phyloP scores from a whole-genome alignment of 768 basidiomycete genomes.

The Suillus plorans region DNA sequence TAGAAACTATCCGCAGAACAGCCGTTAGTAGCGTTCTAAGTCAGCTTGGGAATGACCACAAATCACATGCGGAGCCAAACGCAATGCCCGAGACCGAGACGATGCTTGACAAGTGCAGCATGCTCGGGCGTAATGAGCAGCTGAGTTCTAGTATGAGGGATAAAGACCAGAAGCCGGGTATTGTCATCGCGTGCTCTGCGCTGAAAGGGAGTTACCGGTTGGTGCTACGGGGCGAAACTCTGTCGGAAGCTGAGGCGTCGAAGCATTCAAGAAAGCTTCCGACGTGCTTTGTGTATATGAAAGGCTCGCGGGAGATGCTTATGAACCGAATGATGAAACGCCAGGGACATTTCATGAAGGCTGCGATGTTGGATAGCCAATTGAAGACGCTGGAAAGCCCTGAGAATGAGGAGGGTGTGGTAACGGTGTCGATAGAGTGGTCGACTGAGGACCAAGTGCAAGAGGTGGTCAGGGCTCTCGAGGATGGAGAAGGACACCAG shows the following conservation, averaged over 20 bases:
- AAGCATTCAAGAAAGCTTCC: conserved; percentile 34
- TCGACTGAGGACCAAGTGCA: conserved; percentile 57
- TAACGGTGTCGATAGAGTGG: conserved; percentile 53
- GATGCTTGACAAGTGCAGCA: conserved; percentile 4
- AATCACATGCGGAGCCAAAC: conserved; percentile 24
- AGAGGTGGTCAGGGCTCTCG: conserved; percentile 27
- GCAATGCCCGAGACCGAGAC: background rate
- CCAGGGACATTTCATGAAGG: conserved; percentile 82
- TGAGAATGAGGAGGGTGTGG: conserved; percentile 63
- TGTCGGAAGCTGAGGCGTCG: conserved; percentile 17
- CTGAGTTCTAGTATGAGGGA: conserved; percentile 2
- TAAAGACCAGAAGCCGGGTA: conserved; percentile 36
- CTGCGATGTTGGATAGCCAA: conserved; percentile 79
- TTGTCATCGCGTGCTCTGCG: conserved; percentile 87
- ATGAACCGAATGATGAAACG: conserved; percentile 63
- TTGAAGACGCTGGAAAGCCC: conserved; percentile 70
- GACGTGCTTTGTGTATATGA: conserved; percentile 82
- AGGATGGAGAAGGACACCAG: background rate
- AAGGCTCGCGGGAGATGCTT: conserved; percentile 56
- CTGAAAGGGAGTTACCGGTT: conserved; percentile 81
- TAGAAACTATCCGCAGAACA: conserved; percentile 65
- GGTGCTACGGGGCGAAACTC: conserved; percentile 56
- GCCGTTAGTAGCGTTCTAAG: conserved; percentile 38
- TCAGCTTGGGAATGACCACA: conserved; percentile 14
- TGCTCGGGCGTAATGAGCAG: background rate